Evolutionary conservation across 31 red algal species (phyloP).

Genomic region (Asparagopsis taxiformis): DNA sequence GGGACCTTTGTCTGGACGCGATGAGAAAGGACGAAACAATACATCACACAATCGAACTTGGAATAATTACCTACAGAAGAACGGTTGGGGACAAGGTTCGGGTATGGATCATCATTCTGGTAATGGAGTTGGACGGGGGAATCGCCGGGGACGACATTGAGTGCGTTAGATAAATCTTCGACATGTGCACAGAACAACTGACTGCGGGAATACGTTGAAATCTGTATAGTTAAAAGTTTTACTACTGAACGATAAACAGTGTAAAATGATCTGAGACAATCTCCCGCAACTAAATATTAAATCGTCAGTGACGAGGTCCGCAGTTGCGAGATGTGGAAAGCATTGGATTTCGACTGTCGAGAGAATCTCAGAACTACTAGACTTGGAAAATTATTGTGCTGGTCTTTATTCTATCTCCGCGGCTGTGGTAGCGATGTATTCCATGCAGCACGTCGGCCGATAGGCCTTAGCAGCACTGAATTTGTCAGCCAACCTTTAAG

Average conservation of each 20-base stretch:
- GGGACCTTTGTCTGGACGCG: too few species aligned
- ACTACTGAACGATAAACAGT: too few species aligned
- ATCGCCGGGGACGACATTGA: slow-evolving; percentile 19
- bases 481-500: slow-evolving; percentile 71
- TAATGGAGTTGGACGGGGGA: slow-evolving; percentile 1
- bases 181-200: not conserved
- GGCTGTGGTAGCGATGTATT: slow-evolving; percentile 22
- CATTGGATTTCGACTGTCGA: too few species aligned
- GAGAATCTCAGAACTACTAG: too few species aligned
- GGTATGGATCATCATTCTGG: slow-evolving; percentile 2
- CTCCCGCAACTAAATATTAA: too few species aligned
- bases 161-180: not conserved
- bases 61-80: slow-evolving; percentile 29
- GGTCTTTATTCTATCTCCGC: slow-evolving; percentile 6
- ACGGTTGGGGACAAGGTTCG: not conserved
- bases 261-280: too few species aligned
- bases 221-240: too few species aligned
- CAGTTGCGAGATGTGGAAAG: too few species aligned
- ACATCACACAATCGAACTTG: slow-evolving; percentile 10
- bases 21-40: slow-evolving; percentile 33
- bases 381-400: too few species aligned
- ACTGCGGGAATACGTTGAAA: not conserved
- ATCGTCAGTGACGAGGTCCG: too few species aligned
- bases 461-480: slow-evolving; percentile 71
- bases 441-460: slow-evolving; percentile 77